A percentile compares a stretch with the other conserved stretches of the same genome.
phyloP scores from a whole-genome alignment of 306 rosid species.

The Cucurbita pepo region DNA sequence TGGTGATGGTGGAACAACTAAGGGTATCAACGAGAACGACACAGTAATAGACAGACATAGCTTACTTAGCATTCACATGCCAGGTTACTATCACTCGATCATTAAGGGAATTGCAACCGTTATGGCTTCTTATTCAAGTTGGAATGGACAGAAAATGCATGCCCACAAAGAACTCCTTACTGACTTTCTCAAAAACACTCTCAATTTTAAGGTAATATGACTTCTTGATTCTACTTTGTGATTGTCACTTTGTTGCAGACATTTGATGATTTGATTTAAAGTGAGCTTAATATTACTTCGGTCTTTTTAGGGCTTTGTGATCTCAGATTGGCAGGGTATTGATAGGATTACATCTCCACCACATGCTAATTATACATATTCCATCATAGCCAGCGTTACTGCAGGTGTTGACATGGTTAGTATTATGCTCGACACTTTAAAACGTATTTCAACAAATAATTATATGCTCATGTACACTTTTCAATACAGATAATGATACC shows the following conservation, averaged over 20 bases:
- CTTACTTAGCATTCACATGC: slow-evolving; percentile 25
- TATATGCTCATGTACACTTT: background rate
- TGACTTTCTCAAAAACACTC: slow-evolving; percentile 21
- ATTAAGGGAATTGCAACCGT: slow-evolving; percentile 18
- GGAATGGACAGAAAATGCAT: slow-evolving; percentile 28
- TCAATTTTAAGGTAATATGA: slow-evolving; percentile 12
- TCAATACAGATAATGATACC: slow-evolving; percentile 22
- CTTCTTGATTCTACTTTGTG: background rate
- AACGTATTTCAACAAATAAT: background rate
- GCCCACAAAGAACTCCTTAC: slow-evolving; percentile 14
- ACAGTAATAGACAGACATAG: slow-evolving; percentile 9
- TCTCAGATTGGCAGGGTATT: slow-evolving; percentile 25
- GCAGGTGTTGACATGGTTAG: slow-evolving; percentile 33
- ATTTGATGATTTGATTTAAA: too few species aligned
- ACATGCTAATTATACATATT: slow-evolving; percentile 17
- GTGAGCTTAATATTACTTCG: background rate
- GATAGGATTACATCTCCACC: slow-evolving; percentile 23
- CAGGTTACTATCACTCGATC: slow-evolving; percentile 15
- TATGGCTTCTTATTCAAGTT: slow-evolving; percentile 29
- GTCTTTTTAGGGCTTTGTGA: slow-evolving; percentile 20
- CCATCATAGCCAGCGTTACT: slow-evolving; percentile 11
- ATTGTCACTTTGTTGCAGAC: background rate
- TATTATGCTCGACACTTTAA: background rate
- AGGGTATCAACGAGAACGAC: slow-evolving; percentile 22
- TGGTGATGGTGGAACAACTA: slow-evolving; percentile 27